These are phyloP conservation scores for Arabis alpina DNA, from an alignment of 345 rosid species.

Conservation along the genomic window DNA sequence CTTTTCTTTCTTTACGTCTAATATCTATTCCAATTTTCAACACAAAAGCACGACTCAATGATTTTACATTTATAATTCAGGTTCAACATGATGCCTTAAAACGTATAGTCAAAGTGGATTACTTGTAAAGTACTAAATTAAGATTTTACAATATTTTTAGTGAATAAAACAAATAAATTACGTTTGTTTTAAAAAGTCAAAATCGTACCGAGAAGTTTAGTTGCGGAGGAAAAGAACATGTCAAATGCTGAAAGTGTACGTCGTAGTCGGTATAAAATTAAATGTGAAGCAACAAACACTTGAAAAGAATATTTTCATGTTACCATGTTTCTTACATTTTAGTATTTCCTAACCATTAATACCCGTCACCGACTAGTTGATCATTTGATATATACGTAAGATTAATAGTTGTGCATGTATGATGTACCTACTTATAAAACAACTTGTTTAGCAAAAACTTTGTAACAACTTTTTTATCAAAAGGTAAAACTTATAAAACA, in stretches of 20 bases:
- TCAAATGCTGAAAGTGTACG: slow-evolving; percentile 37
- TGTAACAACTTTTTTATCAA: background rate
- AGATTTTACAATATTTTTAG: background rate
- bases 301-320: slow-evolving; percentile 33
- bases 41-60: background rate
- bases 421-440: background rate
- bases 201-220: slow-evolving; percentile 23
- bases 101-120: slow-evolving; percentile 7
- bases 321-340: slow-evolving; percentile 32
- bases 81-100: background rate
- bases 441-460: too few species aligned
- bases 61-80: background rate
- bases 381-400: slow-evolving; percentile 18
- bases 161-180: slow-evolving; percentile 12
- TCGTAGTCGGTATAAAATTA: slow-evolving; percentile 10
- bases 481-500: background rate
- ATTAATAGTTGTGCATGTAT: slow-evolving; percentile 16
- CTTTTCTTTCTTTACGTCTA: slow-evolving; percentile 2
- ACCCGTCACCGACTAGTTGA: slow-evolving; percentile 38
- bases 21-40: background rate
- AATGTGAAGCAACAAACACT: slow-evolving; percentile 28
- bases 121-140: background rate
- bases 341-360: slow-evolving; percentile 16
- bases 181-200: slow-evolving; percentile 18
- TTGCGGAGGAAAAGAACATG: slow-evolving; percentile 18